Base-by-base conservation (phyloP, 129 eudicot genomes). In the Chrysanthemum lavandulifolium region DNA sequence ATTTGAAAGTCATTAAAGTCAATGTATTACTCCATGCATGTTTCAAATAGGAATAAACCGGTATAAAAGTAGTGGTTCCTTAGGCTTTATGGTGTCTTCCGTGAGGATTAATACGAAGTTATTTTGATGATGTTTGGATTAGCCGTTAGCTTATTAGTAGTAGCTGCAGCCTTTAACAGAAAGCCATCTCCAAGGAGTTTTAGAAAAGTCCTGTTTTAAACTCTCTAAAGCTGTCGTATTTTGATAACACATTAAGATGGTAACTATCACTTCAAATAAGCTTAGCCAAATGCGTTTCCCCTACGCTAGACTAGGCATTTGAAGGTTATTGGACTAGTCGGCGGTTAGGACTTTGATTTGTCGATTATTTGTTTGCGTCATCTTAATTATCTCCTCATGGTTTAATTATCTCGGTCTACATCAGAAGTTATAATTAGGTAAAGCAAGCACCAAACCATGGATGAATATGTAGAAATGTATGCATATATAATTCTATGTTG, bases 401-500 rank as follows among this genome's bases (percentile, higher is more conserved):
- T 15, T 5, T 23, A 23, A 23, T 23, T 43, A 40, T 6, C 40
- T 65, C 16, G 2, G 54, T 43, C 70, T 18, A 65, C 16, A 43
- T 18, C 53, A 16, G 54, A 45, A 18, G 55, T 14, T 65, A 43
- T 65, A 43, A 40, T 40, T 40, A 40, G 47, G 47, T 40, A 40
- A 1, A 40, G 47, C 47, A 7, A 40, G 10, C 1, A 40, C 9
- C 47, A 6, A 40, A 40, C 47, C 47, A 40, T 40, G 47, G 45
- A 36, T 31, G 36, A 5, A 31, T 5, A 31, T 7, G 25, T 43
- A 15, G 13, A 65, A 45, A 65, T 65, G 14, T 7, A 47, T 45
- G 31, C 27, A 33, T 27, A 60, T 12, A 60, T 65, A 43, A 16
- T 33, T 65, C 54, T 65, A 66, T 15, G 23, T 66, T 66, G n/a